Percentiles rank a stretch among this genome's conserved stretches.
phyloP scores from a whole-genome alignment of 2,329 filamentous ascomycete genomes.

The Stachybotrys chartarum region DNA sequence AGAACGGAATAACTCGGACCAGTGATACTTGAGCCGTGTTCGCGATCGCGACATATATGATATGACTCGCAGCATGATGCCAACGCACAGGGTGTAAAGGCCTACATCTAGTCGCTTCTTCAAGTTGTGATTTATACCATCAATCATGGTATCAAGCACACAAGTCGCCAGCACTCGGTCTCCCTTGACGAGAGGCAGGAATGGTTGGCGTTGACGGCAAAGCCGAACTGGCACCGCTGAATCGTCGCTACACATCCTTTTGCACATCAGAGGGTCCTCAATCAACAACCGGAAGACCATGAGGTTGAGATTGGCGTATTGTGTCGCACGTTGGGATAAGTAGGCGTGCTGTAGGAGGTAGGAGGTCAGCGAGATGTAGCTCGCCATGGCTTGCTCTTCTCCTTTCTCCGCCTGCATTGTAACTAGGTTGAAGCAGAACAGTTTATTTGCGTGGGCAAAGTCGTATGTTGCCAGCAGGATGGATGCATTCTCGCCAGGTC shows the following conservation, averaged over 20 bases:
- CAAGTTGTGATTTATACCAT: constrained; percentile 91
- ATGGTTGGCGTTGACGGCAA: constrained; percentile 83
- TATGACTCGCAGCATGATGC: constrained; percentile 74
- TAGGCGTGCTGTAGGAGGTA: constrained; percentile 93
- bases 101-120: constrained; percentile 76
- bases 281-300: constrained; percentile 80
- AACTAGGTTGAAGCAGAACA: constrained; percentile 84
- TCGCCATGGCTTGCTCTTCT: constrained; percentile 67
- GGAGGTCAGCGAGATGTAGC: constrained; percentile 80
- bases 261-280: constrained; percentile 76
- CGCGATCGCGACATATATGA: constrained; percentile 78
- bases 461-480: constrained; percentile 84
- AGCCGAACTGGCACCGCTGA: constrained; percentile 68
- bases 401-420: constrained; percentile 52
- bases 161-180: constrained; percentile 69
- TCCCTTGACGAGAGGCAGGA: constrained; percentile 65
- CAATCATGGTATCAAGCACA: constrained; percentile 80
- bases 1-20: constrained; percentile 90
- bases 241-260: constrained; percentile 76
- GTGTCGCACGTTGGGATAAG: constrained; percentile 66
- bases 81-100: constrained; percentile 75
- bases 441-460: constrained; percentile 88
- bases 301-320: constrained; percentile 80
- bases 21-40: constrained; percentile 81
- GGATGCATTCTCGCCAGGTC: constrained; percentile 72